phyloP scores from a whole-genome alignment of 2,329 filamentous ascomycete genomes.

The Chrysoporthe puriensis region DNA sequence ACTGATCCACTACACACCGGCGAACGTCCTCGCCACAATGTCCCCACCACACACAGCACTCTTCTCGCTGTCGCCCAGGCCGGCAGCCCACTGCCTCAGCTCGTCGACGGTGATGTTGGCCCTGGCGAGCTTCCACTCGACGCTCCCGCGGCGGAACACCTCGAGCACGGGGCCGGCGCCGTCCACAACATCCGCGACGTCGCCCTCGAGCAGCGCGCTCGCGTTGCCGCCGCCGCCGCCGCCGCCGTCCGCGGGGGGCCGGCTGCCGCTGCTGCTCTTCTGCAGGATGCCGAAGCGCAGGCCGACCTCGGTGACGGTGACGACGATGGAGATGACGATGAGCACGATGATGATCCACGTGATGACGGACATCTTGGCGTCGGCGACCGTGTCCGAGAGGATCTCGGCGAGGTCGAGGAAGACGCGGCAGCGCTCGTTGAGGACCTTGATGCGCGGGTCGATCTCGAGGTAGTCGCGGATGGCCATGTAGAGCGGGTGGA shows the following conservation, averaged over 20 bases:
- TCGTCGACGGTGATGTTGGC: slow-evolving; percentile 37
- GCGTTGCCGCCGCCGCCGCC: not conserved
- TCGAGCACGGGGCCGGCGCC: not conserved
- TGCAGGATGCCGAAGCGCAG: slow-evolving; percentile 79
- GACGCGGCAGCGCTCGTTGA: slow-evolving; percentile 95
- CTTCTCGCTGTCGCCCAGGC: slow-evolving; percentile 34
- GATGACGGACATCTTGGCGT: slow-evolving; percentile 93
- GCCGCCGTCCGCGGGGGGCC: slow-evolving; percentile 14
- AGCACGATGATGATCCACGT: slow-evolving; percentile 98
- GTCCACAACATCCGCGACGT: not conserved
- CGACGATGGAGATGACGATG: slow-evolving; percentile 86
- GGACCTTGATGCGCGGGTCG: slow-evolving; percentile 90
- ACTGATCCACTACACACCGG: slow-evolving; percentile 31
- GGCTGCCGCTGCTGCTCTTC: slow-evolving; percentile 37
- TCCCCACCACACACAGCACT: slow-evolving; percentile 36
- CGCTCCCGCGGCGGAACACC: slow-evolving; percentile 24
- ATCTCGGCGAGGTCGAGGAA: slow-evolving; percentile 97
- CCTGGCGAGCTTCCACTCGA: slow-evolving; percentile 30
- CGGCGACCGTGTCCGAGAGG: slow-evolving; percentile 85
- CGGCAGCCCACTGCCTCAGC: slow-evolving; percentile 34
- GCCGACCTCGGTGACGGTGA: slow-evolving; percentile 88
- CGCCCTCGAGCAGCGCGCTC: slow-evolving; percentile 2
- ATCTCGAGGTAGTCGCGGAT: slow-evolving; percentile 98
- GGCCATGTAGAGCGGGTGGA: slow-evolving; percentile 91
- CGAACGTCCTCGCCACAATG: slow-evolving; percentile 37